Evolutionary conservation across 2,329 filamentous ascomycete species (phyloP).

Genomic region (Pseudopyrenochaeta lycopersici): DNA sequence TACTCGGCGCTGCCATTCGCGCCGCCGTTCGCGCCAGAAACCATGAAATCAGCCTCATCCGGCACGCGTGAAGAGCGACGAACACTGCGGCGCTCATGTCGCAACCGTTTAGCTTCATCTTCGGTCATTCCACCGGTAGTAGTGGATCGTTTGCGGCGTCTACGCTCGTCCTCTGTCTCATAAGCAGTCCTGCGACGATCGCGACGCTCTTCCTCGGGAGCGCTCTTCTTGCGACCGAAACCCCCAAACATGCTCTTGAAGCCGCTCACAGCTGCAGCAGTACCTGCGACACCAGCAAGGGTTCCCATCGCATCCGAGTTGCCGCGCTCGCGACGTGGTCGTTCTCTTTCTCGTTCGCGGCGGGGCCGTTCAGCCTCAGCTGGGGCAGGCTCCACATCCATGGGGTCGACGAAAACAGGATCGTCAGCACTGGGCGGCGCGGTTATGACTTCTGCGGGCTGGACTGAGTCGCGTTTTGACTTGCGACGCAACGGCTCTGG

Average conservation of each 20-base stretch:
- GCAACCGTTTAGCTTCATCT: conserved; percentile 48
- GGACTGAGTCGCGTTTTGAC: conserved; percentile 51
- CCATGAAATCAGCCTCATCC: conserved; percentile 38
- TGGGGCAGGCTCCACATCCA: conserved; percentile 54
- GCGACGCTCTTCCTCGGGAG: conserved; percentile 40
- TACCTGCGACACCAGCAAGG: conserved; percentile 39
- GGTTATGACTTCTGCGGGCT: conserved; percentile 45
- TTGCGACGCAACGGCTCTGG: conserved; percentile 50
- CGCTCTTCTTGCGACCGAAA: conserved; percentile 46
- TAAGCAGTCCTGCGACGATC: conserved; percentile 44
- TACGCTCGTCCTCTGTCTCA: conserved; percentile 49
- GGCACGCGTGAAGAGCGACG: conserved; percentile 34
- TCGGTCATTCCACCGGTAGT: conserved; percentile 45
- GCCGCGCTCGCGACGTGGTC: conserved; percentile 60
- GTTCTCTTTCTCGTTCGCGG: conserved; percentile 50
- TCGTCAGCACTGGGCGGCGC: conserved; percentile 54
- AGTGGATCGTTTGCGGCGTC: conserved; percentile 49
- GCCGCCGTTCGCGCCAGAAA: conserved; percentile 33
- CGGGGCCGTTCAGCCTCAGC: conserved; percentile 53
- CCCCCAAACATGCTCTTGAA: conserved; percentile 63
- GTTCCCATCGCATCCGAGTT: conserved; percentile 69
- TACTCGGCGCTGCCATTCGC: conserved; percentile 41
- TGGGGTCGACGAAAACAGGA: conserved; percentile 52
- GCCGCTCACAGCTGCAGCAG: conserved; percentile 58
- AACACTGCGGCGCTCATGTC: conserved; percentile 47